A percentile compares a stretch with the other conserved stretches of the same genome.
phyloP scores from a whole-genome alignment of 495 filamentous ascomycete genomes.

The Penicillium angulare region DNA sequence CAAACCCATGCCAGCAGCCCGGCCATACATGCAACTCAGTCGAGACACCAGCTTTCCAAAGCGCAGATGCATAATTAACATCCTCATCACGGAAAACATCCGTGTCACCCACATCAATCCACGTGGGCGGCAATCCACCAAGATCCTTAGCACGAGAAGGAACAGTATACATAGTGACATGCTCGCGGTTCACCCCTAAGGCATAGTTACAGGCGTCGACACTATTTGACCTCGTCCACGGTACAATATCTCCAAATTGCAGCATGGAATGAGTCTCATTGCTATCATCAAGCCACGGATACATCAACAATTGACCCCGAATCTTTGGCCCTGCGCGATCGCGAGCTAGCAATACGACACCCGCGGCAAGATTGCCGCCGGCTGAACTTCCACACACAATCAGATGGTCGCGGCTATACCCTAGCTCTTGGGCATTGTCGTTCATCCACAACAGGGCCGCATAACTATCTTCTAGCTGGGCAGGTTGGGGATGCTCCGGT shows the following conservation, averaged over 20 bases:
- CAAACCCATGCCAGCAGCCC: constrained; percentile 49
- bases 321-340: constrained; percentile 36
- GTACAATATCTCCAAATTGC: constrained; percentile 6
- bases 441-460: constrained; percentile 38
- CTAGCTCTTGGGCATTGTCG: constrained; percentile 25
- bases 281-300: constrained; percentile 45
- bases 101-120: constrained; percentile 22
- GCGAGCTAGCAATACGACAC: constrained; percentile 35
- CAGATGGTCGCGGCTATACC: constrained; percentile 53
- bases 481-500: constrained; percentile 27
- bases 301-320: constrained; percentile 40
- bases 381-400: constrained; percentile 55
- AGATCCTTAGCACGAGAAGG: constrained; percentile 17
- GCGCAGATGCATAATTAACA: constrained; percentile 33
- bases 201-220: constrained; percentile 3
- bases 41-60: constrained; percentile 35
- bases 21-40: constrained; percentile 53
- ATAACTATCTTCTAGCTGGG: constrained; percentile 31
- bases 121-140: constrained; percentile 17
- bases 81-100: constrained; percentile 44
- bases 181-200: not conserved
- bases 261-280: not conserved
- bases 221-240: constrained; percentile 23
- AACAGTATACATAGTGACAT: constrained; percentile 9
- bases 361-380: constrained; percentile 51